Base-by-base conservation (phyloP, 129 eudicot species). In the Scalesia atractyloides region DNA sequence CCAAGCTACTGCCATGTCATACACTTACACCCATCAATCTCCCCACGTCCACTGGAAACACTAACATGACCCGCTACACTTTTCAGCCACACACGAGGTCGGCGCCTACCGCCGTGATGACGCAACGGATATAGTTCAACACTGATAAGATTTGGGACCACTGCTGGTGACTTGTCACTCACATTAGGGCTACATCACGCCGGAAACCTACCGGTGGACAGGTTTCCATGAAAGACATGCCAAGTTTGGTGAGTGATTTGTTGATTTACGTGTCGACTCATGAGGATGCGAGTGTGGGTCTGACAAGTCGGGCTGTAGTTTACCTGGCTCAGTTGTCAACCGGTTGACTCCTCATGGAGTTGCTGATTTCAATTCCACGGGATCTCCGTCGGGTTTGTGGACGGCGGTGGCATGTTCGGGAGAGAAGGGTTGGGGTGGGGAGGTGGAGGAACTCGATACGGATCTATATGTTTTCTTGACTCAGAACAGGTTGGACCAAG, bases 181-280 rank as follows among this genome's bases (percentile, higher is more conserved):
- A 93, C 97, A 1, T 71, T 93, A 84, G 97, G 97, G 76, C 82
- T 90, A 72, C 98, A 97, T 53, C 98, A 93, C 44, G 84, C 91
- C 76, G 96, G 95, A 18, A 93, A 90, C 78, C 26, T 81, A 48
- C 96, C 91, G 69, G 97, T 86, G 70, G 66, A 56, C 51, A 64
- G 73, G 54, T 85, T 30, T 87, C 96, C 62, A 87, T 92, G 91
- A 87, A 89, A 62, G 98, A 92, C 30, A 81, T 78, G 69, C 98
- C 98, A 73, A 87, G 84, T 76, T 71, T 92, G 74, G 91, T 79
- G 76, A 90, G 90, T 70, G 88, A 82, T n/a, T 36, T 15, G 2
- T 68, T 92, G 79, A 66, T 92, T 30, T 87, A 92, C 66, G 95
- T 89, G 20, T 89, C 95, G 76, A 92, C 96, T 54, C 95, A 83